Evolutionary conservation across 345 rosid species (phyloP).

Genomic region (Cardamine chenopodiifolia): DNA sequence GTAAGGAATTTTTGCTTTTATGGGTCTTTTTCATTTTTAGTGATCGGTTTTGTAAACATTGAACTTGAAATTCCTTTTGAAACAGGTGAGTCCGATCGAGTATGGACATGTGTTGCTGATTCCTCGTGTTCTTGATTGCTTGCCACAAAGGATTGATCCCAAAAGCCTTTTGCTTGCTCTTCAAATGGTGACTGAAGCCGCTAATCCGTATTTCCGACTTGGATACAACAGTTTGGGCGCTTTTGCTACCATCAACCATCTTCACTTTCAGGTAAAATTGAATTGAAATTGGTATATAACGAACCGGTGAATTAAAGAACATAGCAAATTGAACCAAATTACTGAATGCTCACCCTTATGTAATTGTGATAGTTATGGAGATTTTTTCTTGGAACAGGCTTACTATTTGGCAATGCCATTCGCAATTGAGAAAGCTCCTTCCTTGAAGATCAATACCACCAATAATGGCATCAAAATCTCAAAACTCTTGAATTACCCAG

Average conservation of each 20-base stretch:
- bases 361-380: not conserved
- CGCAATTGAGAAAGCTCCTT: conserved; percentile 85
- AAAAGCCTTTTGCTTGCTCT: conserved; percentile 84
- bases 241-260: conserved; percentile 97
- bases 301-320: not conserved
- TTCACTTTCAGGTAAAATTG: conserved; percentile 85
- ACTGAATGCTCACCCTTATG: not conserved
- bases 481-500: conserved; percentile 74
- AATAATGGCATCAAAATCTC: conserved; percentile 62
- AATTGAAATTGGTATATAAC: not conserved
- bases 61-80: not conserved
- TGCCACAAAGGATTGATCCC: conserved; percentile 93
- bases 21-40: not conserved
- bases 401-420: conserved; percentile 77
- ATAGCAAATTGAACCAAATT: not conserved
- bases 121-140: conserved; percentile 80
- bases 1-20: conserved; percentile 44
- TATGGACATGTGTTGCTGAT: conserved; percentile 93
- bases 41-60: not conserved
- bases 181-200: conserved; percentile 82
- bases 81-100: conserved; percentile 97
- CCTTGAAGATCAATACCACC: conserved; percentile 53
- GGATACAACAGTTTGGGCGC: conserved; percentile 99
- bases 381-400: conserved; percentile 52
- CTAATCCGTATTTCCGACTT: conserved; percentile 76